Conservation (phyloP, 441 rosid species). For the Populus hybrid region DNA sequence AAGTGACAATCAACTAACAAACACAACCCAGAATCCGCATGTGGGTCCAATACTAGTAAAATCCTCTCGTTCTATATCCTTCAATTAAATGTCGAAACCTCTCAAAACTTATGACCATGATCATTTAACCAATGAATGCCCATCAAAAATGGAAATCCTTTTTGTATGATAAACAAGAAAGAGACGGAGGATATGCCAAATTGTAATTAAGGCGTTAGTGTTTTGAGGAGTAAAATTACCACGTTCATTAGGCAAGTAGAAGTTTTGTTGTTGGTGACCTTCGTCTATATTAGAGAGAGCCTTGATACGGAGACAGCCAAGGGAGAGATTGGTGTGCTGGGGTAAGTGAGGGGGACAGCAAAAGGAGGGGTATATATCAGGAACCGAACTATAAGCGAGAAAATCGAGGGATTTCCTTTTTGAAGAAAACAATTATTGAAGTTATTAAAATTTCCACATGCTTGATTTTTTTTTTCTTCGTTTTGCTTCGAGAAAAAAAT, state of each 20-base stretch:
- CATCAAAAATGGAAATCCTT: neutral
- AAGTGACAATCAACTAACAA: constrained; percentile 27
- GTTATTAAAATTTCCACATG: no score
- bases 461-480: no score
- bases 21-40: constrained; percentile 32
- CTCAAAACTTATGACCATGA: neutral
- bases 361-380: neutral
- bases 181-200: neutral
- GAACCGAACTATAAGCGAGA: neutral
- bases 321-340: neutral
- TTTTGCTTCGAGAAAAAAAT: no score
- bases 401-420: neutral
- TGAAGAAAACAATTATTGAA: neutral
- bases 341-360: neutral
- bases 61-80: neutral
- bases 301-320: neutral
- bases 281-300: neutral
- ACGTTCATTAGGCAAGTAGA: neutral
- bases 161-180: neutral
- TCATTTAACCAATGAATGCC: neutral
- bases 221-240: neutral
- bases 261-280: neutral
- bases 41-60: neutral
- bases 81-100: constrained; percentile 6
- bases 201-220: neutral